Conservation (phyloP, 768 basidiomycete species). For the Lactifluus rugatus region DNA sequence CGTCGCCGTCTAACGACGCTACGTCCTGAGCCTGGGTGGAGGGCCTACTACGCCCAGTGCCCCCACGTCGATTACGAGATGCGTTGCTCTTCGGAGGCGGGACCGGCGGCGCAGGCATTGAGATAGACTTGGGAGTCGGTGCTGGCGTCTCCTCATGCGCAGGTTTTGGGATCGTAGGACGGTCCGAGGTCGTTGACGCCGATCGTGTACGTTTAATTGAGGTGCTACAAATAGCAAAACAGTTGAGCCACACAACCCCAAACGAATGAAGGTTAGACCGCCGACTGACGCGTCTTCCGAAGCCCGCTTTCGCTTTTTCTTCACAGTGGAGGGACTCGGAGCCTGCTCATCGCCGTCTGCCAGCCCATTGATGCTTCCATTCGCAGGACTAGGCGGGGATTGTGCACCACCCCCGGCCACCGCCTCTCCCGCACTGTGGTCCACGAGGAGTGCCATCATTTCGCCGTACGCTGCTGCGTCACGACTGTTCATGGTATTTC, state of each 20-base stretch:
- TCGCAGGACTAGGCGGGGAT: slow-evolving; percentile 30
- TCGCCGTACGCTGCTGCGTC: slow-evolving; percentile 85
- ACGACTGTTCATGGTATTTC: slow-evolving; percentile 96
- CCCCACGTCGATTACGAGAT: slow-evolving; percentile 25
- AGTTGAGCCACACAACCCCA: slow-evolving; percentile 11
- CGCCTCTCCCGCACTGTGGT: slow-evolving; percentile 64
- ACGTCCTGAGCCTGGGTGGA: slow-evolving; percentile 24
- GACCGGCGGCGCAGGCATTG: slow-evolving; percentile 19
- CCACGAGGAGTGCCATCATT: slow-evolving; percentile 45
- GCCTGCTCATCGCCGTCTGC: slow-evolving; percentile 37
- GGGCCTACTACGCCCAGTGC: slow-evolving; percentile 24
- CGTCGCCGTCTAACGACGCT: slow-evolving; percentile 44
- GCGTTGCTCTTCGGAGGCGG: slow-evolving; percentile 20
- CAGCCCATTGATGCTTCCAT: slow-evolving; percentile 29
- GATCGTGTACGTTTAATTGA: slow-evolving; percentile 71
- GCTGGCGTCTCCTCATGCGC: slow-evolving; percentile 36
- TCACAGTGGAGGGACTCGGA: slow-evolving; percentile 37
- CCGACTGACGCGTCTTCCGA: slow-evolving; percentile 61
- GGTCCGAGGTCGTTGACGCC: slow-evolving; percentile 61
- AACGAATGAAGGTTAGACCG: not conserved
- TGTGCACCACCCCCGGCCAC: slow-evolving; percentile 53
- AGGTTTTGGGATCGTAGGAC: slow-evolving; percentile 31
- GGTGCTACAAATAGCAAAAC: slow-evolving; percentile 27
- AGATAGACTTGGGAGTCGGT: slow-evolving; percentile 20
- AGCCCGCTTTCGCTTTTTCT: slow-evolving; percentile 63